These are phyloP conservation scores for Aurinia saxatilis DNA, from an alignment of 345 rosid species.

Conservation along the genomic window DNA sequence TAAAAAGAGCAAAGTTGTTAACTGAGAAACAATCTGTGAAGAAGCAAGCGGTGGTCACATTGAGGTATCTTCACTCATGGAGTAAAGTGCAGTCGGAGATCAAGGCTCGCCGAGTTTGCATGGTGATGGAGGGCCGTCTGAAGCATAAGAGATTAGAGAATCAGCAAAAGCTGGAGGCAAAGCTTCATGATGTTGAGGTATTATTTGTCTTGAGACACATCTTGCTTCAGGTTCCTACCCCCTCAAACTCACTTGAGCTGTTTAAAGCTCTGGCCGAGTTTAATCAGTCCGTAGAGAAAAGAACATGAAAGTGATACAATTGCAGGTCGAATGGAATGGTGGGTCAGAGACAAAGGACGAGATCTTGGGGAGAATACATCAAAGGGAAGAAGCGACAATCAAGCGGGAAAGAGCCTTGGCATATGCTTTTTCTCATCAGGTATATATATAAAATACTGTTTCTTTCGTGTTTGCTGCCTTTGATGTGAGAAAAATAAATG, in stretches of 20 bases:
- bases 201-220: background rate
- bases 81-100: slow-evolving; percentile 67
- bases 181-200: slow-evolving; percentile 84
- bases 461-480: background rate
- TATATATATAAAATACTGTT: slow-evolving; percentile 16
- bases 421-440: slow-evolving; percentile 97
- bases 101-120: slow-evolving; percentile 57
- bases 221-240: background rate
- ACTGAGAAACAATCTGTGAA: slow-evolving; percentile 41
- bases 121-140: slow-evolving; percentile 71
- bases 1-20: slow-evolving; percentile 41
- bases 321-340: slow-evolving; percentile 90
- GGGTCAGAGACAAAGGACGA: slow-evolving; percentile 73
- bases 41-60: slow-evolving; percentile 55
- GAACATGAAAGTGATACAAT: slow-evolving; percentile 8
- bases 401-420: slow-evolving; percentile 94
- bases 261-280: slow-evolving; percentile 2
- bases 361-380: slow-evolving; percentile 61
- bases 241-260: background rate
- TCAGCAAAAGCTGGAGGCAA: slow-evolving; percentile 91
- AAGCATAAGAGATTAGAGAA: slow-evolving; percentile 81
- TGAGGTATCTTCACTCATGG: slow-evolving; percentile 80
- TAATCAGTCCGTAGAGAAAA: background rate
- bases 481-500: background rate
- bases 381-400: slow-evolving; percentile 81